Percentiles rank a stretch among this genome's conserved stretches.
These are phyloP conservation scores for Parietaria judaica DNA, from an alignment of 306 rosid genomes.

Conservation along the genomic window DNA sequence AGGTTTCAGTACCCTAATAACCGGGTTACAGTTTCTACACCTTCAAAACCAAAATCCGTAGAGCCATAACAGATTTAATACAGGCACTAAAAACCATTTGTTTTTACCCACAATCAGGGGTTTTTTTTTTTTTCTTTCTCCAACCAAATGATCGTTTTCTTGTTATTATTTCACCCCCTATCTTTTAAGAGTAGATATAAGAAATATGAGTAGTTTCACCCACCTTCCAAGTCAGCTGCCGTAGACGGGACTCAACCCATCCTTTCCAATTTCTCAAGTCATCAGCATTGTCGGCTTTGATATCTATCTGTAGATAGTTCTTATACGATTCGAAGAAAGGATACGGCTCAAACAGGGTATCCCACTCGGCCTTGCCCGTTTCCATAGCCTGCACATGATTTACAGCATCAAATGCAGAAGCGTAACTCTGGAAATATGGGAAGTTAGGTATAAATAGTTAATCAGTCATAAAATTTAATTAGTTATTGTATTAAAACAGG, in stretches of 20 bases:
- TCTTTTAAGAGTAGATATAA: neutral
- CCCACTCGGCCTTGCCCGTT: constrained; percentile 74
- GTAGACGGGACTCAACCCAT: constrained; percentile 98
- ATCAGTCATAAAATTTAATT: neutral
- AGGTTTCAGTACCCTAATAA: too few relatives aligned
- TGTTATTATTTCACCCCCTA: too few relatives aligned
- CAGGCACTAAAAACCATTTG: too few relatives aligned
- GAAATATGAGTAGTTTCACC: constrained; percentile 33
- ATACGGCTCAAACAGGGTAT: constrained; percentile 78
- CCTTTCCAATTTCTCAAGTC: constrained; percentile 95
- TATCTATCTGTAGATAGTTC: constrained; percentile 80
- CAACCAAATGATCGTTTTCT: too few relatives aligned
- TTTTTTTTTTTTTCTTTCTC: too few relatives aligned
- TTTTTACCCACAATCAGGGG: too few relatives aligned
- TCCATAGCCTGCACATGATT: constrained; percentile 71
- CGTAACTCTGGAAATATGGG: too few relatives aligned
- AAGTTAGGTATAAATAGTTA: neutral
- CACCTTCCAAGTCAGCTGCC: constrained; percentile 88
- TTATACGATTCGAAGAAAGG: constrained; percentile 82
- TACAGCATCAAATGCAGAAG: constrained; percentile 16
- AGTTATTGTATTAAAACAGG: too few relatives aligned
- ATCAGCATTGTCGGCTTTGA: constrained; percentile 63
- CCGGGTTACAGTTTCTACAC: too few relatives aligned
- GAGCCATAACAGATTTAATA: too few relatives aligned
- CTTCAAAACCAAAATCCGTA: too few relatives aligned